Conservation (phyloP, 2,329 filamentous ascomycete genomes). For the Cyphellophora europaea region DNA sequence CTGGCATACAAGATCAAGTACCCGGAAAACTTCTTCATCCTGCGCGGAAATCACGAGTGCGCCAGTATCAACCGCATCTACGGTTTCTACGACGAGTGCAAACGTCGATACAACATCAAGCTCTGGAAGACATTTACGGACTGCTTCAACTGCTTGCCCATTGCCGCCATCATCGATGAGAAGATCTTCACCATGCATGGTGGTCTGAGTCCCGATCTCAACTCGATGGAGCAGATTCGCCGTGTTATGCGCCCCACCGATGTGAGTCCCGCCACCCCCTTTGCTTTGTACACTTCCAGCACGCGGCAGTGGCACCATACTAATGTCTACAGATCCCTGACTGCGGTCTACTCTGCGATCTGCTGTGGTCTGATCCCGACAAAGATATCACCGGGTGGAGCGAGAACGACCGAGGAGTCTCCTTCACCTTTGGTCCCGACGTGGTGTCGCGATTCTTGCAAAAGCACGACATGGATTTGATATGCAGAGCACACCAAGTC, state of each 20-base stretch:
- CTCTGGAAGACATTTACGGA: constrained; percentile 99
- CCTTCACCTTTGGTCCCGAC: constrained; percentile 95
- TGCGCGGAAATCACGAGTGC: constrained; percentile 98
- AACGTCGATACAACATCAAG: constrained; percentile 98
- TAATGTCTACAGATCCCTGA: constrained; percentile 71
- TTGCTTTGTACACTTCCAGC: background rate
- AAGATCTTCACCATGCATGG: constrained; percentile 99
- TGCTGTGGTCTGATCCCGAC: constrained; percentile 97
- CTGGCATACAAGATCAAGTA: constrained; percentile 99
- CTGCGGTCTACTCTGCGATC: constrained; percentile 92
- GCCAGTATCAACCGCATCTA: constrained; percentile 98
- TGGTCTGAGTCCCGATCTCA: constrained; percentile 89
- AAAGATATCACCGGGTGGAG: constrained; percentile 99
- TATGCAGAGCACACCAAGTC: constrained; percentile 96
- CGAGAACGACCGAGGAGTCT: constrained; percentile 97
- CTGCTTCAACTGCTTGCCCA: constrained; percentile 98
- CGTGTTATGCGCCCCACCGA: constrained; percentile 98
- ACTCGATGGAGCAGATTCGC: constrained; percentile 99
- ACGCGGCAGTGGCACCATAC: background rate
- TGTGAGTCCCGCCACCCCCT: constrained; percentile 50
- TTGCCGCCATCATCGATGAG: constrained; percentile 97
- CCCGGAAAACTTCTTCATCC: constrained; percentile 98
- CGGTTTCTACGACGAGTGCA: constrained; percentile 99
- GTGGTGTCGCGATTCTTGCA: constrained; percentile 95
- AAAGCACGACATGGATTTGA: constrained; percentile 99